phyloP scores from a whole-genome alignment of 495 filamentous ascomycete genomes.

The Aspergillus funiculosus region DNA sequence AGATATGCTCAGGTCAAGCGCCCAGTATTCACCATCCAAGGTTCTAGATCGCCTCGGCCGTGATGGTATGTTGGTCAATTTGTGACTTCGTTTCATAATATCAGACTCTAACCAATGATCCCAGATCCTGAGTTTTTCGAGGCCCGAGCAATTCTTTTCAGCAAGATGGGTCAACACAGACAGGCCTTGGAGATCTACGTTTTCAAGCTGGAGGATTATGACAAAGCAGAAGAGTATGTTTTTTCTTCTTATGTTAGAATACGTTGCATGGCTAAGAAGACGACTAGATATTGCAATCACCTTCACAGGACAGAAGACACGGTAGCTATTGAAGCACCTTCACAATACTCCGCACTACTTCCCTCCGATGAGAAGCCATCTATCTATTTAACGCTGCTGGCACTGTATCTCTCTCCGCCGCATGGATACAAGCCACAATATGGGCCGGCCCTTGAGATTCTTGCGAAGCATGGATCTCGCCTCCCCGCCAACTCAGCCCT shows the following conservation, averaged over 20 bases:
- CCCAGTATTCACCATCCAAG: slow-evolving; percentile 71
- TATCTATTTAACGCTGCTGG: slow-evolving; percentile 86
- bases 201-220: slow-evolving; percentile 80
- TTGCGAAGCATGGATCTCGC: slow-evolving; percentile 85
- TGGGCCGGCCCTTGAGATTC: slow-evolving; percentile 72
- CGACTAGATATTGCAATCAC: slow-evolving; percentile 78
- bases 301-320: slow-evolving; percentile 58
- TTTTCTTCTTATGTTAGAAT: background rate
- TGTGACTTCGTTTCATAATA: background rate
- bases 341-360: slow-evolving; percentile 32
- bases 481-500: slow-evolving; percentile 82
- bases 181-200: slow-evolving; percentile 95
- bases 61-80: slow-evolving; percentile 73
- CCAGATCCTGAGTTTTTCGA: slow-evolving; percentile 82
- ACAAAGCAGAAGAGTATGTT: slow-evolving; percentile 83
- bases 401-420: slow-evolving; percentile 83
- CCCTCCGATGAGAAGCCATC: slow-evolving; percentile 57
- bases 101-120: background rate
- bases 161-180: slow-evolving; percentile 92
- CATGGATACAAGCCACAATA: slow-evolving; percentile 67
- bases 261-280: too few species aligned
- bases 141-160: slow-evolving; percentile 82
- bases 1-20: slow-evolving; percentile 66
- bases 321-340: slow-evolving; percentile 30
- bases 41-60: slow-evolving; percentile 69